These are phyloP conservation scores for Collybia sp. DNA, from an alignment of 768 basidiomycete genomes.

Conservation along the genomic window DNA sequence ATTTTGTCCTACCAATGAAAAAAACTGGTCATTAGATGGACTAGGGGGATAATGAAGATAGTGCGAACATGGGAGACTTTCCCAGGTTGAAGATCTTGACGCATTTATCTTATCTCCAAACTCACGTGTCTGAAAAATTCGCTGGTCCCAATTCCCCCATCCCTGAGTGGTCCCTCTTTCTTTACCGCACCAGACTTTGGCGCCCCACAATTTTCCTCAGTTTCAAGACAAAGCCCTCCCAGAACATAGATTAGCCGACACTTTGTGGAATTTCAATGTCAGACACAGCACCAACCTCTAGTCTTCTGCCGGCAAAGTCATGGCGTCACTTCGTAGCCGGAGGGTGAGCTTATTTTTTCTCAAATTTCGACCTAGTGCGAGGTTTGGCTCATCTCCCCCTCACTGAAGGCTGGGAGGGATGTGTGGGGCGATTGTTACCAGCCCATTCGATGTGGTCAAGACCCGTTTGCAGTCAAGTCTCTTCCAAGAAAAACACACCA, in stretches of 20 bases:
- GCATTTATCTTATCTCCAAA: constrained; percentile 7
- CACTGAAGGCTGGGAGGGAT: constrained; percentile 81
- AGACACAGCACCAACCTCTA: constrained; percentile 23
- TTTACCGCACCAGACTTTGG: constrained; percentile 17
- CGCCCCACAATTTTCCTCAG: background rate
- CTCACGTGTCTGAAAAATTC: constrained; percentile 7
- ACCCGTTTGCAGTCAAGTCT: constrained; percentile 92
- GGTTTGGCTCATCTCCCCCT: no score
- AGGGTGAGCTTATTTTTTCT: constrained; percentile 51
- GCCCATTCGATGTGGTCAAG: constrained; percentile 98
- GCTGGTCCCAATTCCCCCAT: background rate
- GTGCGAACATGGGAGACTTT: constrained; percentile 7
- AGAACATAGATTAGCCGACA: background rate
- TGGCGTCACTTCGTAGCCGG: constrained; percentile 84
- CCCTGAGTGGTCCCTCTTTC: background rate
- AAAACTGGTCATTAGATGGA: no score
- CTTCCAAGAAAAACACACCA: constrained; percentile 45
- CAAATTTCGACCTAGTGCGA: background rate
- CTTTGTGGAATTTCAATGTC: constrained; percentile 8
- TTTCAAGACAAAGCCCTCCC: background rate
- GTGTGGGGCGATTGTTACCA: constrained; percentile 95
- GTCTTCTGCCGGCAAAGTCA: constrained; percentile 64
- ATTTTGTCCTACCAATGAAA: no score
- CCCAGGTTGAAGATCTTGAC: background rate
- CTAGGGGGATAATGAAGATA: background rate